phyloP scores from a whole-genome alignment of 768 basidiomycete species.

The Boletus subcaerulescens region DNA sequence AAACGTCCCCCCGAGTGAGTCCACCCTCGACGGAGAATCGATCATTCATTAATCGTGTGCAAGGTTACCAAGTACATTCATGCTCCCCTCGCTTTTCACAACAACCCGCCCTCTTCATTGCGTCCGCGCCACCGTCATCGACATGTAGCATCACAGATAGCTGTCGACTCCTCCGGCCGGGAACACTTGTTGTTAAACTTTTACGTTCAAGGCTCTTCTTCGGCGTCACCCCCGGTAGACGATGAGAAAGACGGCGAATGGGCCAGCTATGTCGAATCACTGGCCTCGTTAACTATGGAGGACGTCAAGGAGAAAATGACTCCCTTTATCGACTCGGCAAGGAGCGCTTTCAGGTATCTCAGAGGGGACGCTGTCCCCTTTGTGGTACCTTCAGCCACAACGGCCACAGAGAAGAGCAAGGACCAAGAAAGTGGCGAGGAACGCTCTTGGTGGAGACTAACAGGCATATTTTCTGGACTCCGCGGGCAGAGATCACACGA shows the following conservation, averaged over 20 bases:
- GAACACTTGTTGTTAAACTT: conserved; percentile 87
- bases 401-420: conserved; percentile 29
- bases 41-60: neutral
- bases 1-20: conserved; percentile 44
- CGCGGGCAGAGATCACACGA: conserved; percentile 38
- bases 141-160: conserved; percentile 76
- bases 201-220: conserved; percentile 62
- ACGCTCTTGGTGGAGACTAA: conserved; percentile 49
- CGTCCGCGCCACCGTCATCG: conserved; percentile 82
- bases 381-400: conserved; percentile 27
- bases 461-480: conserved; percentile 69
- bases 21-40: neutral
- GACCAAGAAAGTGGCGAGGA: conserved; percentile 30
- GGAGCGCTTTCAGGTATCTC: conserved; percentile 66
- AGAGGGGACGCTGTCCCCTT: conserved; percentile 56
- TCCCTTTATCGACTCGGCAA: conserved; percentile 46
- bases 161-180: conserved; percentile 66
- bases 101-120: conserved; percentile 70
- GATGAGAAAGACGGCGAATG: conserved; percentile 26
- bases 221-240: conserved; percentile 20
- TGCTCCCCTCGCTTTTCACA: conserved; percentile 71
- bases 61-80: conserved; percentile 72
- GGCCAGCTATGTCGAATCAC: conserved; percentile 39
- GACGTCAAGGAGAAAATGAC: conserved; percentile 47
- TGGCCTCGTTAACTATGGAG: conserved; percentile 56